phyloP scores from a whole-genome alignment of 495 filamentous ascomycete genomes.

The Xylaria telfairii region DNA sequence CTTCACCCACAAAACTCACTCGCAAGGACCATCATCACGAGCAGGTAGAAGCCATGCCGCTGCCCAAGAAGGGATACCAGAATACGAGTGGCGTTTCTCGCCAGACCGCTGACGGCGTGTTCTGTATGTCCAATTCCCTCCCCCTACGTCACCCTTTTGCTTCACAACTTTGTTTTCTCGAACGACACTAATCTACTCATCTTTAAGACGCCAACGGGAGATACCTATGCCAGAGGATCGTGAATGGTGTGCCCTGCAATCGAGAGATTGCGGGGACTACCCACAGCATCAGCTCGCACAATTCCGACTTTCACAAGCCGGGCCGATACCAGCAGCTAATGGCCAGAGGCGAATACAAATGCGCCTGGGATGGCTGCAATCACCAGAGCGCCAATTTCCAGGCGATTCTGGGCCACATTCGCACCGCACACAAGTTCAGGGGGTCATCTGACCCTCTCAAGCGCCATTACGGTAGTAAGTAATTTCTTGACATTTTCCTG shows the following conservation, averaged over 20 bases:
- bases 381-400: not conserved
- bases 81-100: slow-evolving; percentile 4
- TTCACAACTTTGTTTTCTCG: not conserved
- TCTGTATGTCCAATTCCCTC: not conserved
- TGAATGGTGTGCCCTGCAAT: not conserved
- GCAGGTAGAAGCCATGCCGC: not conserved
- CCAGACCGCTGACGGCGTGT: slow-evolving; percentile 1
- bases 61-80: not conserved
- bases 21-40: not conserved
- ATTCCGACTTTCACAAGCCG: not conserved
- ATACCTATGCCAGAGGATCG: not conserved
- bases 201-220: not conserved
- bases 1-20: not conserved
- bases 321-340: not conserved
- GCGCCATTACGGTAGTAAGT: not conserved
- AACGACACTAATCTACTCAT: not conserved
- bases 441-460: slow-evolving; percentile 2
- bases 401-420: not conserved
- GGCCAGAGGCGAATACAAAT: not conserved
- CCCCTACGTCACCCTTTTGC: not conserved
- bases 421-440: not conserved
- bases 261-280: not conserved
- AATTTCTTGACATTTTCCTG: not conserved
- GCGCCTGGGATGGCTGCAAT: not conserved
- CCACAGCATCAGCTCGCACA: slow-evolving; percentile 4